These are phyloP conservation scores for Ogataea pini DNA, from an alignment of 805 yeast genomes.

Conservation along the genomic window DNA sequence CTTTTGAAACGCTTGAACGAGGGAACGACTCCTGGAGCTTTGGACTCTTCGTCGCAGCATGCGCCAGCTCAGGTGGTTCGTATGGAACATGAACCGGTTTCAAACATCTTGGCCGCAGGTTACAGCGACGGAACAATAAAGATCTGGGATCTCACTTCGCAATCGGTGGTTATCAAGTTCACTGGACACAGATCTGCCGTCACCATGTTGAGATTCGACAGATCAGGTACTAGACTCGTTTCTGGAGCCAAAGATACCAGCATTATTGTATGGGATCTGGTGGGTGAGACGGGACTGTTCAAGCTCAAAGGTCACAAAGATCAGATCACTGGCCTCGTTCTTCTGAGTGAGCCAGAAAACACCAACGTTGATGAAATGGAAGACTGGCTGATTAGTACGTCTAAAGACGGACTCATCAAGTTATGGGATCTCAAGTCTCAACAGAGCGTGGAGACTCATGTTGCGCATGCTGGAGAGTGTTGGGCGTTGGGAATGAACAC, in stretches of 20 bases:
- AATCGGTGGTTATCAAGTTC: slow-evolving; percentile 74
- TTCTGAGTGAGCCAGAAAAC: slow-evolving; percentile 40
- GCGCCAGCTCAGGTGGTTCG: slow-evolving; percentile 67
- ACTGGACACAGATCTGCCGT: slow-evolving; percentile 89
- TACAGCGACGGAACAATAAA: slow-evolving; percentile 86
- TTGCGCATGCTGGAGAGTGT: slow-evolving; percentile 91
- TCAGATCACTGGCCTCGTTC: slow-evolving; percentile 74
- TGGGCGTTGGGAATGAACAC: slow-evolving; percentile 69
- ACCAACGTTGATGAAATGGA: slow-evolving; percentile 52
- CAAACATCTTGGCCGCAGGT: slow-evolving; percentile 83
- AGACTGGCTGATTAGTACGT: slow-evolving; percentile 71
- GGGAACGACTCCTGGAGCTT: slow-evolving; percentile 71
- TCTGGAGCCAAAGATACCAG: slow-evolving; percentile 87
- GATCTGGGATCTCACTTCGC: slow-evolving; percentile 86
- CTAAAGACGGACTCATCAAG: slow-evolving; percentile 90
- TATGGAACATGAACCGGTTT: slow-evolving; percentile 57
- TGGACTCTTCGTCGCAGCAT: slow-evolving; percentile 58
- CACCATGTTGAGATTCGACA: slow-evolving; percentile 69
- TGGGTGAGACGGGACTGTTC: slow-evolving; percentile 85
- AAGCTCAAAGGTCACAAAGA: slow-evolving; percentile 88
- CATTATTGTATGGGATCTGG: slow-evolving; percentile 92
- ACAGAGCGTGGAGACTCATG: slow-evolving; percentile 91
- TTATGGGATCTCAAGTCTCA: slow-evolving; percentile 90
- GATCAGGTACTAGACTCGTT: slow-evolving; percentile 77
- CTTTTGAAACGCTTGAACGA: slow-evolving; percentile 56